Percentiles rank a stretch among this genome's conserved stretches.
phyloP scores from a whole-genome alignment of 495 filamentous ascomycete genomes.

The Penicillium paxilli region DNA sequence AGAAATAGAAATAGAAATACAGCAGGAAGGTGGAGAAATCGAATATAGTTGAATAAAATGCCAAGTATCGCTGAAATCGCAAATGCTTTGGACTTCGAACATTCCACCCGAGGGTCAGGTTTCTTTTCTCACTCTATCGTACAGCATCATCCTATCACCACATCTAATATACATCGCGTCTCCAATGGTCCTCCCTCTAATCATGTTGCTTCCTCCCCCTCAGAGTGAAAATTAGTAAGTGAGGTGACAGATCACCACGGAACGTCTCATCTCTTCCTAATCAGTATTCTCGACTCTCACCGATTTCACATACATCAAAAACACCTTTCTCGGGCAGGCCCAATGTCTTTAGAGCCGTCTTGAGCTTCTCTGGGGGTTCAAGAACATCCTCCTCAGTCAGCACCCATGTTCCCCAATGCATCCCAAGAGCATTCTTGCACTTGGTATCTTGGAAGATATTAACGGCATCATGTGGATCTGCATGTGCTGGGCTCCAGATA shows the following conservation, averaged over 20 bases:
- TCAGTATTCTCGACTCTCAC: conserved; percentile 78
- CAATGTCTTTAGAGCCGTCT: conserved; percentile 69
- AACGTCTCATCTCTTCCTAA: too few relatives aligned
- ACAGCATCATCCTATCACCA: too few relatives aligned
- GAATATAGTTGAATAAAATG: too few relatives aligned
- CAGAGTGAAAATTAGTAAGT: not conserved
- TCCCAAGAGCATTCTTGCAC: conserved; percentile 80
- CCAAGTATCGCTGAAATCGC: too few relatives aligned
- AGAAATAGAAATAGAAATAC: too few relatives aligned
- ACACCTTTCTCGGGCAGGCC: conserved; percentile 72
- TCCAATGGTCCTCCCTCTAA: too few relatives aligned
- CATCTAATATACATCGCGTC: too few relatives aligned
- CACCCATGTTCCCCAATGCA: conserved; percentile 95
- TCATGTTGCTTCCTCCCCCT: too few relatives aligned
- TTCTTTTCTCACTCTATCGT: not conserved
- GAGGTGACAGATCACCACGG: not conserved
- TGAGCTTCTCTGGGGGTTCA: conserved; percentile 77
- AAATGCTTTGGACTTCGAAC: too few relatives aligned
- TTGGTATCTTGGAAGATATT: conserved; percentile 88
- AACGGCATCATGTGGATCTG: conserved; percentile 84
- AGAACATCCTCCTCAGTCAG: conserved; percentile 83
- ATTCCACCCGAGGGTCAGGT: too few relatives aligned
- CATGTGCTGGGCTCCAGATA: conserved; percentile 78
- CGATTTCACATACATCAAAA: conserved; percentile 88
- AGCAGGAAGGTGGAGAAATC: too few relatives aligned